Base-by-base conservation (phyloP, 129 eudicot species). In the Ambrosia trifida region DNA sequence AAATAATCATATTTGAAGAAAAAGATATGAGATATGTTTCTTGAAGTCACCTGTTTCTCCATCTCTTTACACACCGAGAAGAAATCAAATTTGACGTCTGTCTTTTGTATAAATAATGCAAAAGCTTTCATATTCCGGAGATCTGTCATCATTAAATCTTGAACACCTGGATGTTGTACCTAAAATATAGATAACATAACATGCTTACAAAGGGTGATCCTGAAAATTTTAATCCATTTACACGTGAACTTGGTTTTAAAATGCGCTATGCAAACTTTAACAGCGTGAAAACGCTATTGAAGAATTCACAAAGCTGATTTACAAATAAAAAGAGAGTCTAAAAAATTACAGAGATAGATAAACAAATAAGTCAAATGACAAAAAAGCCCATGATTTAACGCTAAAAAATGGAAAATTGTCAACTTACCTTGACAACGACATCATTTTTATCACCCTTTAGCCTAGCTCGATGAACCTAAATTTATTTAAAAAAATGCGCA, bases 81-180 rank as follows among this genome's bases (percentile, higher is more conserved):
- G 17, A 94, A 83, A 85, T 94, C 98, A 62, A 94, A 94, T 70
- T 87, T 89, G 72, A 94, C 67, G 66, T 94, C 98, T 31, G 96
- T 89, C 82, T 89, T 94, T 76, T 94, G 98, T 85, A 94, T 76
- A 84, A 85, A 89, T 14, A 90, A 74, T 11, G 98, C 97, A 69
- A 94, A 89, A 77, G 96, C 96, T 85, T 94, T 86, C 88, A 90
- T 63, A 83, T 94, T 94, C 16, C 87, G 86, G 64, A 94, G 78
- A 84, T 89, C 98, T 11, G 98, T 94, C 93, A 94, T 89, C 98
- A 94, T 94, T 83, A 94, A 78, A 19, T 89, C 90, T 77, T 89
- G 97, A 68, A 89, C 87, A 17, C 97, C 97, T 4, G 98, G 98
- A 85, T 94, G 98, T 74, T 94, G 98, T 43, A 94, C 96, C 98